Percentiles rank a stretch among this genome's conserved stretches.
phyloP scores from a whole-genome alignment of 1,139 yeast genomes.

The Geotrichum bryndzae region DNA sequence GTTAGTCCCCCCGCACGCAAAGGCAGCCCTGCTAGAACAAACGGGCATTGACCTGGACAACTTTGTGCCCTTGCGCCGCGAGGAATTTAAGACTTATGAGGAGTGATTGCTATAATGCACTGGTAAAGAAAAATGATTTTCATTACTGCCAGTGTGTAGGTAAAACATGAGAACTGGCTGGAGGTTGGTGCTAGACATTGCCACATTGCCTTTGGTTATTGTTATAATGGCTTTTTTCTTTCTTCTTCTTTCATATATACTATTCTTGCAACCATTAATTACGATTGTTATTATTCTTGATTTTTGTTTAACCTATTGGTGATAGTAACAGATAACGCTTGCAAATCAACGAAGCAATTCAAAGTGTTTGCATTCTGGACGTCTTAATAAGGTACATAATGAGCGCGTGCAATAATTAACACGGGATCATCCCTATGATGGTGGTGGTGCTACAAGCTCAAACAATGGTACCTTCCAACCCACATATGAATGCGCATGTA shows the following conservation, averaged over 20 bases:
- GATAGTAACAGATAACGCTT: too few relatives aligned
- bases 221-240: neutral
- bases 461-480: too few relatives aligned
- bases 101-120: neutral
- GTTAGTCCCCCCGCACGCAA: conserved; percentile 39
- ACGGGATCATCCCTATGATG: too few relatives aligned
- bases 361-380: too few relatives aligned
- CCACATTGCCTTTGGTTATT: neutral
- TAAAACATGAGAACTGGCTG: neutral
- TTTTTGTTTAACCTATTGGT: too few relatives aligned
- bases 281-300: too few relatives aligned
- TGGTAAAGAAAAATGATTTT: neutral
- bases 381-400: too few relatives aligned
- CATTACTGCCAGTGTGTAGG: neutral
- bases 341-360: too few relatives aligned
- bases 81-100: conserved; percentile 25
- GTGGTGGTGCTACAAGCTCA: too few relatives aligned
- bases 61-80: conserved; percentile 34
- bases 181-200: neutral
- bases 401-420: too few relatives aligned
- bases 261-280: too few relatives aligned
- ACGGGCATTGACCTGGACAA: conserved; percentile 35
- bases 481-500: too few relatives aligned
- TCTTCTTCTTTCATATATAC: neutral
- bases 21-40: conserved; percentile 27